Evolutionary conservation across 495 filamentous ascomycete genomes (phyloP), one percentile per base, ranked within the genome.

Genomic region (Aspergillus cavernicola): DNA sequence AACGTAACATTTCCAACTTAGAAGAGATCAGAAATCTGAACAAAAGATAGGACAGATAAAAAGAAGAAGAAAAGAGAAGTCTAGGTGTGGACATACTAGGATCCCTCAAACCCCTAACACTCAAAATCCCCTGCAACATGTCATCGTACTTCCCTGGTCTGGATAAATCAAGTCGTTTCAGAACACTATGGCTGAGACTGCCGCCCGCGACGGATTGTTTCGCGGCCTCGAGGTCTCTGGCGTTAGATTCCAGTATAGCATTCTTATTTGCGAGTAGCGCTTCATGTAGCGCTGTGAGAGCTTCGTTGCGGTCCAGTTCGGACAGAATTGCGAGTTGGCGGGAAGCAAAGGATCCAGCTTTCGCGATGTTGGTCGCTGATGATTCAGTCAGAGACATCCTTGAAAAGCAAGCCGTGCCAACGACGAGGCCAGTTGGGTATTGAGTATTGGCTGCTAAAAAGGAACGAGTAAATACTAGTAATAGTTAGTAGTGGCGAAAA

Each of bases 41-140:
- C n/a, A 33, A 12, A 37, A 9, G 15, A 38, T 35, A 3, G n/a
- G 19, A 6, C 28, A 33, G 6, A 26, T 13, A 18, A 24, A 10
- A 53, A 35, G 16, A 53, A 13, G 28, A 26, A 12, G 2, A 13
- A 7, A 3, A 13, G 2, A n/a, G 35, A 26, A 13, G 10, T n/a
- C n/a, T n/a, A n/a, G n/a, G n/a, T n/a, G n/a, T n/a, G n/a, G 15
- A 9, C 29, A 35, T 72, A 95, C 91, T 81, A 57, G 95, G 93
- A 72, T 99, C 93, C 51, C 87, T 83, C 12, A 99, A 78, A 45
- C 82, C 82, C 57, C 88, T 79, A 35, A 99, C 95, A 70, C 92
- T 88, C 45, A 96, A 66, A 56, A 99, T 95, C 23, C 93, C 95
- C 68, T 95, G 85, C 41, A 99, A 79, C 93, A 97, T 99, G 59